Base-by-base conservation (phyloP, 2,329 filamentous ascomycete species). In the Aspergillus phoenicis region DNA sequence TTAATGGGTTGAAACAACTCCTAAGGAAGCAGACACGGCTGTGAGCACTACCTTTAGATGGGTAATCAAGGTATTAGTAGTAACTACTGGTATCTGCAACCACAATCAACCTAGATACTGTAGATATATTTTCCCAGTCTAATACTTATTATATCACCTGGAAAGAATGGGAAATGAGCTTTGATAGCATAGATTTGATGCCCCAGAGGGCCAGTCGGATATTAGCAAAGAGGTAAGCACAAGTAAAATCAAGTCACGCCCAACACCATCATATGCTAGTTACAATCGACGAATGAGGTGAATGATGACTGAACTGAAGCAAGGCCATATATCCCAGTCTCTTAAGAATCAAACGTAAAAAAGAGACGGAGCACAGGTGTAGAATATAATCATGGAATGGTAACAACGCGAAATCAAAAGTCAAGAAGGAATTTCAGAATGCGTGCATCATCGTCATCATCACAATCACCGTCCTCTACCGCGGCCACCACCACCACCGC, bases 401-500 rank as follows among this genome's bases (percentile, higher is more conserved):
- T 36, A 36, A 36, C 33, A 36, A 15, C 33, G 33, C 38, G 54
- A 61, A 57, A 52, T 60, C 67, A 65, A 59, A 61, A 68, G 64
- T 36, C 64, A 70, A 61, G 62, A 45, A 56, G 57, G 48, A 58
- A 60, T 59, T 51, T 28, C 28, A 64, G 53, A 30, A 49, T 51
- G 24, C 47, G 17, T 28, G 47, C 47, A 51, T 51, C 24, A 45
- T 58, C 41, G 43, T 41, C 15, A 52, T 20, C 41, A 62, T 64
- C 66, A 72, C 58, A 71, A 68, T 61, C 33, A 36, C 33, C 76
- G 71, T 58, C 73, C 64, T 45, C 75, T 72, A 39, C 73, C 68
- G 59, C 72, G 73, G 60, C 73, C 71, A 52, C 70, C 71, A 20
- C 67, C 76, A 33, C 73, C 78, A 5, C 82, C 83, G 62, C 78